Evolutionary conservation across 768 basidiomycete genomes (phyloP).

Genomic region (Hygrophorus russula): DNA sequence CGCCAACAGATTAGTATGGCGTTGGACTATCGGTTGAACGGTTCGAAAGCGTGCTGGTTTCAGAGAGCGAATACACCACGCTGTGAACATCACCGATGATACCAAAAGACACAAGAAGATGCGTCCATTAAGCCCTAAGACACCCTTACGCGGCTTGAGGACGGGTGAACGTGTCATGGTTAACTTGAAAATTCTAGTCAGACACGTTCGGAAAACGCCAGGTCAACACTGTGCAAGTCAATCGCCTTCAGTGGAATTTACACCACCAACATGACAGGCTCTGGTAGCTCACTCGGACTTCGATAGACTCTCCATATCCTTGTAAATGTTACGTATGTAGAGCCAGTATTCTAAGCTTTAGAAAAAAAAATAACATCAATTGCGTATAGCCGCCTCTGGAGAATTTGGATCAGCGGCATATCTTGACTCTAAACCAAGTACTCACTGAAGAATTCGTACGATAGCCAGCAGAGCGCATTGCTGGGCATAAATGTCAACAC

Average conservation of each 20-base stretch:
- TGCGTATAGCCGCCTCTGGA: slow-evolving; percentile 56
- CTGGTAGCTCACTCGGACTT: no score
- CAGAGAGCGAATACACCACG: neutral
- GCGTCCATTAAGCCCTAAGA: neutral
- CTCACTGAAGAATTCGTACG: slow-evolving; percentile 98
- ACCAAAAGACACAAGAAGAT: slow-evolving; percentile 1
- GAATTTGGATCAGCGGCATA: slow-evolving; percentile 4
- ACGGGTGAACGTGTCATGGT: neutral
- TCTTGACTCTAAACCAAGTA: slow-evolving; percentile 12
- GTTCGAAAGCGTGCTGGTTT: neutral
- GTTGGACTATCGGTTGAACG: neutral
- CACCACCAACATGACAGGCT: no score
- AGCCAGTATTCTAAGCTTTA: neutral
- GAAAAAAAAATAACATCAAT: neutral
- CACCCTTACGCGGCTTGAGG: neutral
- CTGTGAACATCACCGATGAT: neutral
- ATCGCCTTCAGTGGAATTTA: no score
- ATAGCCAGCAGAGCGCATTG: slow-evolving; percentile 95
- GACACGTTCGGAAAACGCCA: no score
- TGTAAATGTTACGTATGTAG: neutral
- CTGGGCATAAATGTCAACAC: slow-evolving; percentile 94
- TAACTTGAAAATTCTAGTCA: no score
- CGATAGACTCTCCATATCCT: neutral
- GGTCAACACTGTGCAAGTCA: no score
- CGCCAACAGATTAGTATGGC: neutral